These are phyloP conservation scores for Tranzscheliella williamsii DNA, from an alignment of 1,284 basidiomycete genomes.

Conservation along the genomic window DNA sequence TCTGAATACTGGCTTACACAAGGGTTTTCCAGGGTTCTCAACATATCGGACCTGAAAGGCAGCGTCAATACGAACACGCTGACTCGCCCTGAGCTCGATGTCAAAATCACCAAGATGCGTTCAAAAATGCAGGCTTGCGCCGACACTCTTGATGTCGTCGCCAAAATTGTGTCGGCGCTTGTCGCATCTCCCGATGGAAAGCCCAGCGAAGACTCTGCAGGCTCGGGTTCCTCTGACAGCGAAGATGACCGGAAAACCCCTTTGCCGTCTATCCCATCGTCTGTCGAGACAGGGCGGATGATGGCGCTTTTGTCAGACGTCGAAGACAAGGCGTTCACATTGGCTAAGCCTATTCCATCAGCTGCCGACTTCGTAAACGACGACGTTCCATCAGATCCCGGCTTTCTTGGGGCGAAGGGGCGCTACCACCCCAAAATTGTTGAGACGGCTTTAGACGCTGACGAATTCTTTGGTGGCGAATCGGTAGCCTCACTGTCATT, in stretches of 20 bases:
- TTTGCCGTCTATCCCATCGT: not conserved
- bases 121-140: constrained; percentile 39
- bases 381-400: constrained; percentile 83
- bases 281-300: constrained; percentile 6
- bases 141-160: constrained; percentile 35
- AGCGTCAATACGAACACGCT: constrained; percentile 35
- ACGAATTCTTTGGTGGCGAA: constrained; percentile 62
- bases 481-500: constrained; percentile 45
- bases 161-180: constrained; percentile 5
- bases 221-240: not conserved
- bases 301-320: constrained; percentile 67
- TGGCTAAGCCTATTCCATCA: constrained; percentile 68
- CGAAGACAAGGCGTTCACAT: constrained; percentile 80
- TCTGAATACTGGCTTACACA: constrained; percentile 29
- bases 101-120: constrained; percentile 33
- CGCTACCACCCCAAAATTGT: constrained; percentile 68
- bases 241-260: not conserved
- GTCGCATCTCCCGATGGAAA: not conserved
- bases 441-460: constrained; percentile 65
- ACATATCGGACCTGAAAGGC: constrained; percentile 55
- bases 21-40: constrained; percentile 53
- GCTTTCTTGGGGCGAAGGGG: constrained; percentile 74
- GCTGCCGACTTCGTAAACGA: constrained; percentile 86
- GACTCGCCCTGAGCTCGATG: constrained; percentile 48
- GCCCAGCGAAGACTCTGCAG: not conserved